Evolutionary conservation across 1,139 yeast species (phyloP).

Genomic region (Geotrichum europaeum): DNA sequence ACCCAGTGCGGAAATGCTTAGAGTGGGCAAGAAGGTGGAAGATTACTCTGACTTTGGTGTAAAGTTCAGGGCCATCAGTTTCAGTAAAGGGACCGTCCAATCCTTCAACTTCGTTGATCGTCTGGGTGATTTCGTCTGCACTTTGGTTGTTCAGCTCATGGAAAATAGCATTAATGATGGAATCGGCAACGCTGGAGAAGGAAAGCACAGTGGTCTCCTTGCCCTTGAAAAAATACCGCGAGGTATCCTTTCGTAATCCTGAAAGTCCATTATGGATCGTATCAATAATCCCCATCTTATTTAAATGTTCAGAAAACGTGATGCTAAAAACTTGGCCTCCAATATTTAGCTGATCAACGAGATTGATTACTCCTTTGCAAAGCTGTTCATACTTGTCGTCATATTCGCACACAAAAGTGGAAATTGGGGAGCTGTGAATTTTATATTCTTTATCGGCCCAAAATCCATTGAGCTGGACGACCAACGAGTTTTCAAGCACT

Average conservation of each 20-base stretch:
- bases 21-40: neutral
- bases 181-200: neutral
- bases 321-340: neutral
- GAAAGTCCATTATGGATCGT: neutral
- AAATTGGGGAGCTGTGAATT: neutral
- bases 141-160: neutral
- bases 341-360: neutral
- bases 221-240: neutral
- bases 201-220: neutral
- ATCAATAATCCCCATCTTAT: neutral
- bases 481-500: neutral
- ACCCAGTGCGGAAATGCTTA: neutral
- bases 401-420: neutral
- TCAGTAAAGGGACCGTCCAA: neutral
- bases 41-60: neutral
- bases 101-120: neutral
- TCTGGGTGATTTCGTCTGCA: neutral
- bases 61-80: neutral
- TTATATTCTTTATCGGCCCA: neutral
- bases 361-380: neutral
- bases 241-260: neutral
- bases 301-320: neutral
- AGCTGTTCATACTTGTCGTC: neutral
- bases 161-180: neutral
- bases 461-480: neutral